Evolutionary conservation across 352 stramenopile genomes (phyloP).

Genomic region (Pythium dissimile): DNA sequence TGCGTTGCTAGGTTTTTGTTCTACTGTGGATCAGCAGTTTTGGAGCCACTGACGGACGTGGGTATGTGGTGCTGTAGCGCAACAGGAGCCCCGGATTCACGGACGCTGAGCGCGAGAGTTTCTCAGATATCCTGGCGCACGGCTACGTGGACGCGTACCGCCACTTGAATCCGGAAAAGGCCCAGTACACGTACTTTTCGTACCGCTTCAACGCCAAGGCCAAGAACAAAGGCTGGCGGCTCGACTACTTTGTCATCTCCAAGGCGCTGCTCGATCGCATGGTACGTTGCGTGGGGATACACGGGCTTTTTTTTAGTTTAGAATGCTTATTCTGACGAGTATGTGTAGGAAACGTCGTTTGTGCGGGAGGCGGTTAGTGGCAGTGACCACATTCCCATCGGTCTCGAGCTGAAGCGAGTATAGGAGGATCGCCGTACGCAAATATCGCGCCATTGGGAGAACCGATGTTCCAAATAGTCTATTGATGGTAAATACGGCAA

Average conservation of each 20-base stretch:
- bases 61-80: conserved; percentile 17
- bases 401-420: conserved; percentile 32
- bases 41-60: background rate
- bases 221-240: conserved; percentile 86
- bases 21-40: background rate
- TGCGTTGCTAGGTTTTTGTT: conserved; percentile 18
- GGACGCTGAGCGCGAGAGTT: conserved; percentile 75
- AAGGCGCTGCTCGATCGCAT: conserved; percentile 49
- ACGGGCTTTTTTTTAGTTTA: background rate
- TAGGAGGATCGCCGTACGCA: background rate
- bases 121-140: conserved; percentile 45
- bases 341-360: conserved; percentile 34
- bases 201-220: conserved; percentile 74
- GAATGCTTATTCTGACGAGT: conserved; percentile 7
- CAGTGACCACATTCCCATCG: conserved; percentile 80
- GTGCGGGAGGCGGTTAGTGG: conserved; percentile 62
- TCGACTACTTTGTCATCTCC: conserved; percentile 85
- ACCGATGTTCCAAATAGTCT: too few relatives aligned
- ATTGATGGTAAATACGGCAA: too few relatives aligned
- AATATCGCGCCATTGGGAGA: background rate
- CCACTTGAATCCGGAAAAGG: conserved; percentile 51
- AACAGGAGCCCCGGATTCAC: conserved; percentile 81
- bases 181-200: conserved; percentile 79
- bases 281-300: conserved; percentile 28
- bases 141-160: conserved; percentile 81